Conservation (phyloP, 768 basidiomycete genomes). For the Rossbeevera mucosa region DNA sequence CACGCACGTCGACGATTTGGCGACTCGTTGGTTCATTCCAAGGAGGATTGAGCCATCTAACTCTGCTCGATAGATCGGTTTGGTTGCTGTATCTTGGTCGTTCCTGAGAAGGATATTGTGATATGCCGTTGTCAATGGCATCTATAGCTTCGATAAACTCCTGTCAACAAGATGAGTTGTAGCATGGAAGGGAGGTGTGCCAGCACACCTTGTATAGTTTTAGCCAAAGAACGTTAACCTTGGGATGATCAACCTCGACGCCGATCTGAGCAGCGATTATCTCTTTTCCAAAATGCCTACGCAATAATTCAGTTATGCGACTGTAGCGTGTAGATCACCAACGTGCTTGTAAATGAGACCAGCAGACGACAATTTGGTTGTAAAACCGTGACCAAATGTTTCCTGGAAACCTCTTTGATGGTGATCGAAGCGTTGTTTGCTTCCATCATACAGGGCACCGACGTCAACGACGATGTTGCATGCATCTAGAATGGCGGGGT, state of each 20-base stretch:
- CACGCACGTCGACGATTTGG: slow-evolving; percentile 66
- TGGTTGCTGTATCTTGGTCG: slow-evolving; percentile 67
- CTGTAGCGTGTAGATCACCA: neutral
- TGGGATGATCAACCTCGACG: slow-evolving; percentile 50
- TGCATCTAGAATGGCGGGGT: slow-evolving; percentile 62
- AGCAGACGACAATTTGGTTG: slow-evolving; percentile 87
- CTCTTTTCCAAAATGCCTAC: slow-evolving; percentile 84
- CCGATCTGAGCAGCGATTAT: slow-evolving; percentile 65
- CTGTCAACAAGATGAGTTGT: slow-evolving; percentile 32
- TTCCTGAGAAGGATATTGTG: slow-evolving; percentile 66
- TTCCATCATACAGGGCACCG: slow-evolving; percentile 84
- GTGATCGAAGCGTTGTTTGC: slow-evolving; percentile 82
- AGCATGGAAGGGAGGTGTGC: neutral
- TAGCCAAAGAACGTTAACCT: slow-evolving; percentile 73
- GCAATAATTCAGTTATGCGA: slow-evolving; percentile 3
- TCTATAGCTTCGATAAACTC: slow-evolving; percentile 95
- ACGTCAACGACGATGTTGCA: slow-evolving; percentile 98
- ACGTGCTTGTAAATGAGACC: slow-evolving; percentile 93
- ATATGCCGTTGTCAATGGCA: slow-evolving; percentile 92
- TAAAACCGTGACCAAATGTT: slow-evolving; percentile 82
- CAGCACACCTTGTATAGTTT: slow-evolving; percentile 74
- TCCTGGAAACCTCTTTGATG: slow-evolving; percentile 93
- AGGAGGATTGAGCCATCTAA: slow-evolving; percentile 79
- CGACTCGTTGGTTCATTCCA: slow-evolving; percentile 84
- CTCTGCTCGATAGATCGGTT: slow-evolving; percentile 83